phyloP scores from a whole-genome alignment of 768 basidiomycete species.

The Macrolepiota dolichaula region DNA sequence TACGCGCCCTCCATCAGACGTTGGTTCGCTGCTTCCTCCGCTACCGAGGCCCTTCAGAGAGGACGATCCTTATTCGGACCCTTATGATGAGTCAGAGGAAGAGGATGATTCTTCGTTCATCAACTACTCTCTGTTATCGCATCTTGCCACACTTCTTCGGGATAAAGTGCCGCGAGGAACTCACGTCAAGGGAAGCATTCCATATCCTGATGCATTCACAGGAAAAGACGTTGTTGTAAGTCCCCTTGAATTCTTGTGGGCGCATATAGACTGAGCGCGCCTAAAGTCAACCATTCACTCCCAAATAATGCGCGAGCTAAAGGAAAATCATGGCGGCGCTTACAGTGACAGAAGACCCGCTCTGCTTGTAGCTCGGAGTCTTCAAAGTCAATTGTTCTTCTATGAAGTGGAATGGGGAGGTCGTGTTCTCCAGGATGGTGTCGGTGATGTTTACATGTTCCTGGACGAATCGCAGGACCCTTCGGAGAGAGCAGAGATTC shows the following conservation, averaged over 20 bases:
- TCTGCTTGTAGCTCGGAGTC: slow-evolving; percentile 80
- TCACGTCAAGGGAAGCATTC: slow-evolving; percentile 91
- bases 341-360: slow-evolving; percentile 78
- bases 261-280: slow-evolving; percentile 1
- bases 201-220: slow-evolving; percentile 88
- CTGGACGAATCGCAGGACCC: slow-evolving; percentile 76
- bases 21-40: neutral
- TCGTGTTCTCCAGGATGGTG: slow-evolving; percentile 77
- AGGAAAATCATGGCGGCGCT: slow-evolving; percentile 60
- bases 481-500: slow-evolving; percentile 65
- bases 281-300: slow-evolving; percentile 79
- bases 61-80: slow-evolving; percentile 35
- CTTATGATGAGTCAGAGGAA: slow-evolving; percentile 62
- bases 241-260: neutral
- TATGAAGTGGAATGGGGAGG: slow-evolving; percentile 97
- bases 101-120: slow-evolving; percentile 58
- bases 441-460: slow-evolving; percentile 95
- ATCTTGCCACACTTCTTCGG: slow-evolving; percentile 84
- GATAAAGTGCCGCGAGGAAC: slow-evolving; percentile 86
- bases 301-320: slow-evolving; percentile 76
- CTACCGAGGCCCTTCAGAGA: slow-evolving; percentile 23
- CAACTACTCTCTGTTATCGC: slow-evolving; percentile 82
- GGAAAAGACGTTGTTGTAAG: slow-evolving; percentile 65
- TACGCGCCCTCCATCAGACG: neutral
- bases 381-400: slow-evolving; percentile 92